A percentile compares a stretch with the other conserved stretches of the same genome.
Conservation (phyloP, 495 filamentous ascomycete species). For the Lineolata rhizophorae region DNA sequence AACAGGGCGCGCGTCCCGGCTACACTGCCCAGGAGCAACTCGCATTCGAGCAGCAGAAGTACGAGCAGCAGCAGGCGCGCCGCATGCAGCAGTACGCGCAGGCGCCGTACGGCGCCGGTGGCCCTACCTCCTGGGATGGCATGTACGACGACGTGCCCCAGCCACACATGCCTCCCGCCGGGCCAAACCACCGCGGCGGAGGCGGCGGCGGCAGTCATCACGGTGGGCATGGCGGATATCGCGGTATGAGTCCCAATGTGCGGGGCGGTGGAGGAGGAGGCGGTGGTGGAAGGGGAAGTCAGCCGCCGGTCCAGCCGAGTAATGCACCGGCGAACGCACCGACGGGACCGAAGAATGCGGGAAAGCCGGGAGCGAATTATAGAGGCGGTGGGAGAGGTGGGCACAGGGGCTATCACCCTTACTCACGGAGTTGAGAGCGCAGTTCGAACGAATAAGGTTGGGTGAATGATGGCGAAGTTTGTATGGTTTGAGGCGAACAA, state of each 20-base stretch:
- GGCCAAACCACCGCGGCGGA: conserved; percentile 27
- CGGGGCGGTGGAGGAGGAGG: conserved; percentile 14
- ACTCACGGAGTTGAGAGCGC: too few species aligned
- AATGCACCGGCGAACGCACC: conserved; percentile 85
- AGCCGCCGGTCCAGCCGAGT: conserved; percentile 20
- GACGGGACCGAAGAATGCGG: conserved; percentile 90
- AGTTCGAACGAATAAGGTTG: too few species aligned
- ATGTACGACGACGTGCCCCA: conserved; percentile 99
- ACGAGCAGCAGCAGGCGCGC: conserved; percentile 46
- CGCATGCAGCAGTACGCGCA: conserved; percentile 12
- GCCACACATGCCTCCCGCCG: conserved; percentile 36
- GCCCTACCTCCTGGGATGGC: conserved; percentile 80
- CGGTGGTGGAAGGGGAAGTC: conserved; percentile 22
- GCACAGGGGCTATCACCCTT: conserved; percentile 60
- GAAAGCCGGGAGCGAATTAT: conserved; percentile 84
- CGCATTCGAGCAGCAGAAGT: conserved; percentile 74
- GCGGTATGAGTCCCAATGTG: conserved; percentile 9
- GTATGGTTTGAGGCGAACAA: too few species aligned
- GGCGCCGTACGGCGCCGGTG: conserved; percentile 20
- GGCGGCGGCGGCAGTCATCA: conserved; percentile 21
- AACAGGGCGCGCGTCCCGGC: conserved; percentile 12
- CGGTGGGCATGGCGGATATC: conserved; percentile 9
- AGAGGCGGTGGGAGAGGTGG: conserved; percentile 76
- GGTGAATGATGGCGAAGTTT: too few species aligned
- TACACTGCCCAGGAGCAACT: conserved; percentile 53